Conservation (phyloP, 2,329 filamentous ascomycete species). For the Arthrobotrys megalospora region DNA sequence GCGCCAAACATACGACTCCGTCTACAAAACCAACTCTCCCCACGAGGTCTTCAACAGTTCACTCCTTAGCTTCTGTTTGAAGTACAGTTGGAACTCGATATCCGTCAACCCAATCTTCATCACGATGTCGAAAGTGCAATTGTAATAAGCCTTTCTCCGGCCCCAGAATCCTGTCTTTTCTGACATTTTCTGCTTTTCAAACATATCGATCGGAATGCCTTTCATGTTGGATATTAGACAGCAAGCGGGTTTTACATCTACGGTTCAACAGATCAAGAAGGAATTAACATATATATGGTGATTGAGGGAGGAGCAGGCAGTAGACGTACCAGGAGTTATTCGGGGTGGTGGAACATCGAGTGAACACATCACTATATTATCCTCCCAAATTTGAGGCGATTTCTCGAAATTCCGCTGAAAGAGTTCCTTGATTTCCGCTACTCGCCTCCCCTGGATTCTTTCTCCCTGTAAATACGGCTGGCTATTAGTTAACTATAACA, state of each 20-base stretch:
- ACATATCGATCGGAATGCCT: slow-evolving; percentile 47
- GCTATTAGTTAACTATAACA: background rate
- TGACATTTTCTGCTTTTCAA: slow-evolving; percentile 31
- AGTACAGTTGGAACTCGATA: slow-evolving; percentile 54
- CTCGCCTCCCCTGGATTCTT: slow-evolving; percentile 37
- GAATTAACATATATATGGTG: background rate
- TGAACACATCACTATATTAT: slow-evolving; percentile 46
- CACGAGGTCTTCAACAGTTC: slow-evolving; percentile 47
- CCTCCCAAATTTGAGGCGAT: slow-evolving; percentile 39
- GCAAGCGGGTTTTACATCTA: slow-evolving; percentile 52
- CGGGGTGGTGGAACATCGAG: slow-evolving; percentile 40
- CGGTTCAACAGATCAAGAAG: background rate
- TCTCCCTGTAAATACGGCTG: slow-evolving; percentile 13
- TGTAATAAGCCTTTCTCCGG: slow-evolving; percentile 32
- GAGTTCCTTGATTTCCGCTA: slow-evolving; percentile 33
- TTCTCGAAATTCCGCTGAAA: slow-evolving; percentile 50
- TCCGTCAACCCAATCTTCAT: slow-evolving; percentile 57
- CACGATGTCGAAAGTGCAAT: slow-evolving; percentile 48
- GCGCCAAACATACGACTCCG: too few species aligned
- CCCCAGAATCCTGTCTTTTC: slow-evolving; percentile 17
- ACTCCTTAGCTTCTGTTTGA: slow-evolving; percentile 49
- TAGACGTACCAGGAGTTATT: slow-evolving; percentile 25
- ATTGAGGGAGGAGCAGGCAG: too few species aligned
- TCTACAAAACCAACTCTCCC: slow-evolving; percentile 39
- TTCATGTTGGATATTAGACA: slow-evolving; percentile 44